Evolutionary conservation across 805 yeast species (phyloP), one percentile per base, ranked within the genome.

Genomic region (Wickerhamiella bombiphila): DNA sequence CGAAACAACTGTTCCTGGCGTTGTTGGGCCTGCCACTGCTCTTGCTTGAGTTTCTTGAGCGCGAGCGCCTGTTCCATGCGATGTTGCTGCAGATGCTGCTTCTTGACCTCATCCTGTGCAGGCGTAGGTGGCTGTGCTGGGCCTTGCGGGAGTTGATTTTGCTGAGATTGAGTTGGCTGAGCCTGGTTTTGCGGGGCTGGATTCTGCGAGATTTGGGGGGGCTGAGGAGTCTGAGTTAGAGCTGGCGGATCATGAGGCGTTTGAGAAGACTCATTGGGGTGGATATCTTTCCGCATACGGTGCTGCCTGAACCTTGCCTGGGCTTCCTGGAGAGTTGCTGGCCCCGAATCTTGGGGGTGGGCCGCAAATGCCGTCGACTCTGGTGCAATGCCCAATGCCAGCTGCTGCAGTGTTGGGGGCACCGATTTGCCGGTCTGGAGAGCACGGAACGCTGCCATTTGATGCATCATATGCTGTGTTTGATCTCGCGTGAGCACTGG

Each of bases 11-110:
- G 48, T 21, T 45, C 50, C 29, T 50, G 54, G 32, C 52, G 58
- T 35, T 46, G 54, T 26, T 44, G 53, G 4, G 49, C 53, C 29
- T 43, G 47, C 54, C 50, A 47, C 29, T 50, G 51, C 42, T 50
- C 50, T 34, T 41, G 40, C 29, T 44, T 44, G 34, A 46, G 39
- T 14, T 41, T 38, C 37, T 42, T 40, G 15, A 43, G 29, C 18
- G 40, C 37, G 5, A 47, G 42, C 34, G 46, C 51, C 24, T 40
- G 47, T 24, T 47, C 48, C 42, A 47, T 38, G 16, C 43, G 42
- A 22, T 39, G 50, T 40, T 46, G 50, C 39, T 42, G 41, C 4
- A 34, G 17, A 17, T 46, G 47, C 32, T 42, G 42, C 30, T 40
- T 38, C 24, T 37, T 42, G 29, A 37, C 35, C 21, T 39, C 38